phyloP scores from a whole-genome alignment of 306 rosid genomes.

The Cicer pinnatifidum region DNA sequence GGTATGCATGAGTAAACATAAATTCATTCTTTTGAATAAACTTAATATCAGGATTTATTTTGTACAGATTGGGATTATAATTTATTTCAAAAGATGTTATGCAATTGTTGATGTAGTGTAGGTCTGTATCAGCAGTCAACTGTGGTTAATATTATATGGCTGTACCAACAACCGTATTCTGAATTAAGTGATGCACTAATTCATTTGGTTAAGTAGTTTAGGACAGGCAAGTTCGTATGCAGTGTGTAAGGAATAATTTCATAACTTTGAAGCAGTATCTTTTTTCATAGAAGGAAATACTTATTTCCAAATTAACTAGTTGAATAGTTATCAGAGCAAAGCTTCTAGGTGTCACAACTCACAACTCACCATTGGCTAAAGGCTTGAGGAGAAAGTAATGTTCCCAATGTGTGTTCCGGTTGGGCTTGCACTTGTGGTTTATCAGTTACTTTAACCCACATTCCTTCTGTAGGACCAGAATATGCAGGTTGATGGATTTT shows the following conservation, averaged over 20 bases:
- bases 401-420: background rate
- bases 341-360: background rate
- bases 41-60: background rate
- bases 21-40: background rate
- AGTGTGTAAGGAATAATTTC: background rate
- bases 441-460: conserved; percentile 1
- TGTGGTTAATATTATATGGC: background rate
- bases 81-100: background rate
- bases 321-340: background rate
- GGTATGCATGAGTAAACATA: conserved; percentile 38
- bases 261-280: background rate
- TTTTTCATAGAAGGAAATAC: background rate
- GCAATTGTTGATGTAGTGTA: conserved; percentile 12
- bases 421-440: background rate
- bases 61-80: conserved; percentile 1
- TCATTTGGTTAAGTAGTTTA: conserved; percentile 4
- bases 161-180: background rate
- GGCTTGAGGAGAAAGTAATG: background rate
- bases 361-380: conserved; percentile 3
- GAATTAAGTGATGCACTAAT: background rate
- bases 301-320: background rate
- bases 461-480: conserved; percentile 1
- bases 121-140: background rate
- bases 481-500: conserved; percentile 14
- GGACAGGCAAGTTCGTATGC: background rate